Conservation (phyloP, 2,329 filamentous ascomycete genomes). For the Colletotrichum aenigma region DNA sequence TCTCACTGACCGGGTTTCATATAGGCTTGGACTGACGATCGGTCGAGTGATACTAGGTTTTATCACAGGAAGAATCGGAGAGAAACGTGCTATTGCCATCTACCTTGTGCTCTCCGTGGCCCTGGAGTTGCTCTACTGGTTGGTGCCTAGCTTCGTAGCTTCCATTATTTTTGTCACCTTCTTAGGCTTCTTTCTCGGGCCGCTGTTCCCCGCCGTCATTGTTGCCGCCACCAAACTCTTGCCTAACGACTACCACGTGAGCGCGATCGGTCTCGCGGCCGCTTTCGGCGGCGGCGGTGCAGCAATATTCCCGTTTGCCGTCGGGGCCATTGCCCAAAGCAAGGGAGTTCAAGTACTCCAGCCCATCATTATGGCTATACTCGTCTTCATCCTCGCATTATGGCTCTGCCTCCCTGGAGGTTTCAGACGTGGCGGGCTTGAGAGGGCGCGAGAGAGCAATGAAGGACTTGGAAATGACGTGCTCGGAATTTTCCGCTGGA, state of each 20-base stretch:
- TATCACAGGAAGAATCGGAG: conserved; percentile 66
- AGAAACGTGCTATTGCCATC: not conserved
- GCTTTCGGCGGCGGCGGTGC: conserved; percentile 79
- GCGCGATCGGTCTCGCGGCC: conserved; percentile 80
- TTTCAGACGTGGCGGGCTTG: conserved; percentile 29
- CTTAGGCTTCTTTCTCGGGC: conserved; percentile 81
- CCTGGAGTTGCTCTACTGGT: conserved; percentile 79
- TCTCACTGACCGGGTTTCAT: not conserved
- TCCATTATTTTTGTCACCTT: conserved; percentile 42
- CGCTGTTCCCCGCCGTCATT: conserved; percentile 77
- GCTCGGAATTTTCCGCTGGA: not conserved
- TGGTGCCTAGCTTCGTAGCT: conserved; percentile 75
- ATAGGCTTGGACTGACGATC: conserved; percentile 72
- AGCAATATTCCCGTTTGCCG: conserved; percentile 68
- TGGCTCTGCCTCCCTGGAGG: conserved; percentile 51
- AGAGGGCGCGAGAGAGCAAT: conserved; percentile 39
- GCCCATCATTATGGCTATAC: conserved; percentile 52
- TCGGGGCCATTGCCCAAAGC: conserved; percentile 69
- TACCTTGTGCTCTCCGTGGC: conserved; percentile 71
- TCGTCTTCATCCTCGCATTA: conserved; percentile 45
- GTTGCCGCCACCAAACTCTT: conserved; percentile 77
- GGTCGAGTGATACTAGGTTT: conserved; percentile 78
- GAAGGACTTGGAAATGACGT: conserved; percentile 23
- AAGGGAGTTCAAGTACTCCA: conserved; percentile 62
- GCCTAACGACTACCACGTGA: conserved; percentile 75